Percentiles rank a stretch among this genome's conserved stretches.
Conservation (phyloP, 306 rosid genomes). For the Prunus persica region Prunus_persica_NCBIv2 NC_034013.1:10498001-10498500, state of each 20-base stretch:
- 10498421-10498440: neutral
- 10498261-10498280: slow-evolving; percentile 1
- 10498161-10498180: too few relatives aligned
- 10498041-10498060: too few relatives aligned
- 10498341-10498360: neutral
- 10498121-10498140: too few relatives aligned
- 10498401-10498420: neutral
- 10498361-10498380: neutral
- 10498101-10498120: too few relatives aligned
- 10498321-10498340: neutral
- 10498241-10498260: neutral
- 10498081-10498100: too few relatives aligned
- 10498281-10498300: neutral
- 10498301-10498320: neutral
- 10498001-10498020: too few relatives aligned
- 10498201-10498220: too few relatives aligned
- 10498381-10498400: neutral
- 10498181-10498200: too few relatives aligned
- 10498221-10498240: neutral
- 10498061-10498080: too few relatives aligned
- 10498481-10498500: slow-evolving; percentile 35
- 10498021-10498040: too few relatives aligned
- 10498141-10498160: too few relatives aligned
- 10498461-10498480: neutral
- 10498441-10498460: neutral